Conservation (phyloP, 2,329 filamentous ascomycete species). For the Amauroascus verrucosus region DNA sequence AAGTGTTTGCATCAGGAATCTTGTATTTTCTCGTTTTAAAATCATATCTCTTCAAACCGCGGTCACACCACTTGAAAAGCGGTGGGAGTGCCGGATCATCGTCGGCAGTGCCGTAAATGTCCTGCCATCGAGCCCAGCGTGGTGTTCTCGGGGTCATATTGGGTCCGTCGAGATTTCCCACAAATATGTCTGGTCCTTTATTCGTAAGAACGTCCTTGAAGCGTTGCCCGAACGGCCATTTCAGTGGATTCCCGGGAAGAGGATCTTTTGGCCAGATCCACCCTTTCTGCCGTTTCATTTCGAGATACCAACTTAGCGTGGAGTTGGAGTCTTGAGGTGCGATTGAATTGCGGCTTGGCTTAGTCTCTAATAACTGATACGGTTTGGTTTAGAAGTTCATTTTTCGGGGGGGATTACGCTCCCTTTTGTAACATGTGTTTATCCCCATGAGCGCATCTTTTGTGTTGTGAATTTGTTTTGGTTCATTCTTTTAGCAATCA, state of each 20-base stretch:
- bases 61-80: slow-evolving; percentile 18
- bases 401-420: no score
- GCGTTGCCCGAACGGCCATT: slow-evolving; percentile 25
- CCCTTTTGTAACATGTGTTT: no score
- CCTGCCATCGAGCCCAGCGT: slow-evolving; percentile 17
- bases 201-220: slow-evolving; percentile 31
- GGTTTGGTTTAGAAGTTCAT: no score
- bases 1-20: slow-evolving; percentile 23
- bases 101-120: slow-evolving; percentile 13
- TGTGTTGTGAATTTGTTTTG: not conserved
- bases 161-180: slow-evolving; percentile 22
- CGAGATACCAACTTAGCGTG: not conserved
- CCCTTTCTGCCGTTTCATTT: slow-evolving; percentile 15
- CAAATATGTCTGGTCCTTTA: slow-evolving; percentile 36
- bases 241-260: slow-evolving; percentile 24
- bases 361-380: no score
- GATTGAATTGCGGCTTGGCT: not conserved
- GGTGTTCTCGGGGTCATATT: slow-evolving; percentile 10
- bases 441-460: not conserved
- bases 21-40: slow-evolving; percentile 26
- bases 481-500: not conserved
- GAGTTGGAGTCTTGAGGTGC: not conserved
- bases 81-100: slow-evolving; percentile 11
- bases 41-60: slow-evolving; percentile 23
- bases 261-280: slow-evolving; percentile 34